These are phyloP conservation scores for Xylariaceae sp. DNA, from an alignment of 2,329 filamentous ascomycete species.

Conservation along the genomic window DNA sequence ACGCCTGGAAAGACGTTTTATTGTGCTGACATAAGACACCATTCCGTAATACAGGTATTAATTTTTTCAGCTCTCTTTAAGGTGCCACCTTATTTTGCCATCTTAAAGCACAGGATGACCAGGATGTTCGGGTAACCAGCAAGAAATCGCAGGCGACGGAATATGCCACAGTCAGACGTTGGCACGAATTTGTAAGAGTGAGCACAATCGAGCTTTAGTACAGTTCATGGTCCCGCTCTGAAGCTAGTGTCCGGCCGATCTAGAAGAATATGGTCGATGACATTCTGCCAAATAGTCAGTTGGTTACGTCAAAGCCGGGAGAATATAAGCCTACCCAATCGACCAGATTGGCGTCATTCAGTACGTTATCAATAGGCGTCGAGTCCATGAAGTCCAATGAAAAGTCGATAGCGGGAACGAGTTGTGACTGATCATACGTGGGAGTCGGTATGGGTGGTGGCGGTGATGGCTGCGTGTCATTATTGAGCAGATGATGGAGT, in stretches of 20 bases:
- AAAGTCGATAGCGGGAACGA: slow-evolving; percentile 22
- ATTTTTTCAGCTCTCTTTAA: too few relatives aligned
- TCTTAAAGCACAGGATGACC: too few relatives aligned
- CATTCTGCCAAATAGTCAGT: slow-evolving; percentile 18
- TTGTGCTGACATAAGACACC: too few relatives aligned
- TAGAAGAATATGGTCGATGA: slow-evolving; percentile 26
- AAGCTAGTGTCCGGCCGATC: slow-evolving; percentile 21
- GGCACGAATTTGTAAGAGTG: too few relatives aligned
- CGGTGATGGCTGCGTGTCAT: slow-evolving; percentile 21
- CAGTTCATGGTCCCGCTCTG: not conserved
- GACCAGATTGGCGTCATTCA: slow-evolving; percentile 28
- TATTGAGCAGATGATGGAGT: slow-evolving; percentile 28
- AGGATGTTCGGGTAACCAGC: too few relatives aligned
- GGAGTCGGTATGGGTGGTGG: slow-evolving; percentile 5
- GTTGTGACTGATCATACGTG: slow-evolving; percentile 18
- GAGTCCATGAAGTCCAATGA: slow-evolving; percentile 29
- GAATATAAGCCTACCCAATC: slow-evolving; percentile 35
- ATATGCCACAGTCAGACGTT: too few relatives aligned
- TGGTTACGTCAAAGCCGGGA: not conserved
- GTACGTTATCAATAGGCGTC: slow-evolving; percentile 33
- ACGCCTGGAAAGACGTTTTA: too few relatives aligned
- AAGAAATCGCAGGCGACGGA: too few relatives aligned
- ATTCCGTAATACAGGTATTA: too few relatives aligned
- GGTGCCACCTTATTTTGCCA: too few relatives aligned
- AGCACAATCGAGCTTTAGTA: not conserved